Evolutionary conservation across 2,329 filamentous ascomycete species (phyloP), one percentile per base, ranked within the genome.

Genomic region (Xylaria sp.): DNA sequence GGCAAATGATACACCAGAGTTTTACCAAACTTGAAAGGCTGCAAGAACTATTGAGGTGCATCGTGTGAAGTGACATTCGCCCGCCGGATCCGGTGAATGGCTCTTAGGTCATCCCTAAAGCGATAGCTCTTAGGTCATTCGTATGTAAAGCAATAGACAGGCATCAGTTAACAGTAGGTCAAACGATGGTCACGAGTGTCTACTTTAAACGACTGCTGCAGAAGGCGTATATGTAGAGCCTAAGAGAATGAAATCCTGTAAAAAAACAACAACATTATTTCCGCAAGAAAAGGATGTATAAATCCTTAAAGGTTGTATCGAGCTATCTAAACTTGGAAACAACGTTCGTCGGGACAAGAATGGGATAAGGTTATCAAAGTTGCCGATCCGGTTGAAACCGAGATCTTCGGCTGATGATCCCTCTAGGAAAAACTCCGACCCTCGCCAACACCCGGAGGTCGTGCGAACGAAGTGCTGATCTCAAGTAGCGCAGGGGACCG

Each of bases 311-410:
- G 28, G 34, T 10, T 50, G 28, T 28, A 23, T n/a, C 18, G 18
- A n/a, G 39, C n/a, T n/a, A 41, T n/a, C 18, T 39, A 15, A 30
- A 6, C 13, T 15, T 18, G 6, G 13, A 18, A 18, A 39, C 3
- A 39, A 41, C 39, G 15, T n/a, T 41, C 15, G 12, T 41, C 7
- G 39, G 15, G 34, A 48, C 4, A 57, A 18, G 13, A 52, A 32
- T 6, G 10, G 30, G 10, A 53, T 39, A 55, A n/a, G n/a, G 15
- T 39, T 56, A 20, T 12, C 18, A 2, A 43, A 41, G 3, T 8
- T 48, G 65, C 32, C 56, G 65, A 70, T 70, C 65, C 65, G 68
- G 65, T 50, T 53, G 48, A 56, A 43, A 57, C 65, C 65, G 65
- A 70, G 57, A 68, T 65, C 46, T 45, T n/a, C n/a, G 34, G n/a